These are phyloP conservation scores for Hymenoscyphus infarciens DNA, from an alignment of 2,329 filamentous ascomycete species.

Conservation along the genomic window DNA sequence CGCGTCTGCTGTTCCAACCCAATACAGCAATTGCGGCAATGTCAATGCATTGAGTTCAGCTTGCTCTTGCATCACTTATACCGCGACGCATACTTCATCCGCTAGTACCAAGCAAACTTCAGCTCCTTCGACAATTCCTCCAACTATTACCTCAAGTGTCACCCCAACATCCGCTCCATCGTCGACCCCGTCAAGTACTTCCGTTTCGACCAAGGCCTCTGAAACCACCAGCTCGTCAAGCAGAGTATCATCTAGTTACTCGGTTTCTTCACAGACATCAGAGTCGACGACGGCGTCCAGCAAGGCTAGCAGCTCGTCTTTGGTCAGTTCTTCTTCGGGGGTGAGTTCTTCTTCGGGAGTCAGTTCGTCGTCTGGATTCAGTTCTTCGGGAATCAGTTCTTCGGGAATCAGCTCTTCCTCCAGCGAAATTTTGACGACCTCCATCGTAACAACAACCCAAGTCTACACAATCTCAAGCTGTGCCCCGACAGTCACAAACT, in stretches of 20 bases:
- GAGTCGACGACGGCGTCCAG: neutral
- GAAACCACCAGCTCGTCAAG: neutral
- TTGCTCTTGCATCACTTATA: constrained; percentile 1
- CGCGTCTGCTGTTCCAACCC: neutral
- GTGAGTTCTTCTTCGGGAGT: neutral
- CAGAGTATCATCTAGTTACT: neutral
- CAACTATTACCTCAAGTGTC: neutral
- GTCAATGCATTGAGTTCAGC: neutral
- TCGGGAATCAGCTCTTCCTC: neutral
- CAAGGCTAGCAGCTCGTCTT: neutral
- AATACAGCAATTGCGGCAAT: neutral
- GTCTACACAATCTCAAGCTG: constrained; percentile 4
- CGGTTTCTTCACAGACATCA: neutral
- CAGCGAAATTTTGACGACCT: neutral
- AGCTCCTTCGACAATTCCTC: neutral
- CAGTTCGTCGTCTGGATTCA: too few species aligned
- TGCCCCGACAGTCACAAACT: neutral
- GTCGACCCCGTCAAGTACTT: neutral
- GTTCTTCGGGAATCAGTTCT: too few species aligned
- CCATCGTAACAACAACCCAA: neutral
- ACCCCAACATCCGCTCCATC: neutral
- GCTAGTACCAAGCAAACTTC: neutral
- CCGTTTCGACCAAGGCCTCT: neutral
- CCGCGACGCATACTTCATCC: neutral
- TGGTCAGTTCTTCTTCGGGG: neutral